A percentile compares a stretch with the other conserved stretches of the same genome.
Evolutionary conservation across 2,329 filamentous ascomycete species (phyloP).

Genomic region (Tolypocladium ophioglossoides): DNA sequence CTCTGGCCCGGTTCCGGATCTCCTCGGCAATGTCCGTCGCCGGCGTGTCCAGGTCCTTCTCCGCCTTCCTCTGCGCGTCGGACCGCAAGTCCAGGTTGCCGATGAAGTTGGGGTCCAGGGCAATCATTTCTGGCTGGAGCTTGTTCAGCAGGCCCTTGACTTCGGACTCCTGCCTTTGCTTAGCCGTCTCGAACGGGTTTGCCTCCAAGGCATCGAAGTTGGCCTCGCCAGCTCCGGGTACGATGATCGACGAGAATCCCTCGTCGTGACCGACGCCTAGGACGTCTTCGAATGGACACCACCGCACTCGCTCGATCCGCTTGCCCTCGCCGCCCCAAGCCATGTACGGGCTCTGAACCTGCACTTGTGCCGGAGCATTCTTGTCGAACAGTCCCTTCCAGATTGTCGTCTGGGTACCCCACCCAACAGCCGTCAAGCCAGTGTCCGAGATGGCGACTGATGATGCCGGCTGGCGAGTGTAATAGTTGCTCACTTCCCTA

Average conservation of each 20-base stretch:
- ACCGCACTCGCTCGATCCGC: constrained; percentile 68
- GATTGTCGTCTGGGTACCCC: constrained; percentile 79
- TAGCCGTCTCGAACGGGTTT: constrained; percentile 90
- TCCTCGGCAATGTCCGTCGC: constrained; percentile 46
- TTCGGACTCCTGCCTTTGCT: constrained; percentile 87
- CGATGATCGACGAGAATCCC: constrained; percentile 81
- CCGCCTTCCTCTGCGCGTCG: constrained; percentile 64
- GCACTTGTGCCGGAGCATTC: constrained; percentile 57
- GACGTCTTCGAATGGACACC: constrained; percentile 93
- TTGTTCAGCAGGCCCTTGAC: constrained; percentile 89
- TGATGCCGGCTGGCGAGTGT: constrained; percentile 69
- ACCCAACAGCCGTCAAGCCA: constrained; percentile 78
- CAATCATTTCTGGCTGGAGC: constrained; percentile 93
- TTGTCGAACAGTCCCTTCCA: constrained; percentile 88
- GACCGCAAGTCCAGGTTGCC: constrained; percentile 77
- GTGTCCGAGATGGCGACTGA: constrained; percentile 83
- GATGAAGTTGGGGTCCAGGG: constrained; percentile 83
- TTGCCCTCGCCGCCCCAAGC: constrained; percentile 81
- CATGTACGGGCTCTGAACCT: constrained; percentile 85
- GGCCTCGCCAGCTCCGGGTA: constrained; percentile 91
- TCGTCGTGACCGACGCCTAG: constrained; percentile 75
- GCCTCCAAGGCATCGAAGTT: constrained; percentile 91
- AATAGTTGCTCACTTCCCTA: constrained; percentile 85
- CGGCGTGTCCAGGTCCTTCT: constrained; percentile 69
- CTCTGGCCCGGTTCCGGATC: constrained; percentile 67